phyloP scores from a whole-genome alignment of 228 moss, liverwort and hornwort genomes.

The Sphagnum magellanicum region DNA sequence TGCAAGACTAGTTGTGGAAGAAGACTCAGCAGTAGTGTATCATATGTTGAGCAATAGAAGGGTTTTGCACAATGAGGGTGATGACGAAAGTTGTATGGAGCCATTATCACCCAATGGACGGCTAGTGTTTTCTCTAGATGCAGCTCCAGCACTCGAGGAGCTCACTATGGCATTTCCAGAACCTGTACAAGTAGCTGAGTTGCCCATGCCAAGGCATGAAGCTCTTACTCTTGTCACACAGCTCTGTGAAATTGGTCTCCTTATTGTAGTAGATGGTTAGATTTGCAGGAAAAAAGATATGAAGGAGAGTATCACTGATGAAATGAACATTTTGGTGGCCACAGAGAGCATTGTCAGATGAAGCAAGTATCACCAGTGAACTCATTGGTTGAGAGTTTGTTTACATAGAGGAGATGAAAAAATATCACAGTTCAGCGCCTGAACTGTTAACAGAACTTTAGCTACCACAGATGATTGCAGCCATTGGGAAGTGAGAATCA shows the following conservation, averaged over 20 bases:
- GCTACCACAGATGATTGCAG: no score
- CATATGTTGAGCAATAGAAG: conserved; percentile 82
- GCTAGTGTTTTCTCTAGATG: conserved; percentile 54
- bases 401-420: no score
- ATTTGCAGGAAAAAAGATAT: no score
- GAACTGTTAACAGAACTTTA: no score
- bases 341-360: no score
- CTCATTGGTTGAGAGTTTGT: no score
- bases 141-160: conserved; percentile 80
- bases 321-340: no score
- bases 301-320: no score
- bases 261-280: conserved; percentile 18
- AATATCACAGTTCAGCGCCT: no score
- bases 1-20: conserved; percentile 80
- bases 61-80: conserved; percentile 55
- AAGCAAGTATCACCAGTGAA: no score
- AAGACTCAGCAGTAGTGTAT: conserved; percentile 74
- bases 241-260: conserved; percentile 54
- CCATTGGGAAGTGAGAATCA: no score
- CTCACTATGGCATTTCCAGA: conserved; percentile 64
- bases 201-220: conserved; percentile 36
- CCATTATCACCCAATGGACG: conserved; percentile 23
- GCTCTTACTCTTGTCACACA: conserved; percentile 60
- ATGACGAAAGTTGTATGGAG: conserved; percentile 18
- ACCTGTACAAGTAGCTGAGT: conserved; percentile 58